Evolutionary conservation across 2,329 filamentous ascomycete genomes (phyloP).

Genomic region (Nemania sp.): DNA sequence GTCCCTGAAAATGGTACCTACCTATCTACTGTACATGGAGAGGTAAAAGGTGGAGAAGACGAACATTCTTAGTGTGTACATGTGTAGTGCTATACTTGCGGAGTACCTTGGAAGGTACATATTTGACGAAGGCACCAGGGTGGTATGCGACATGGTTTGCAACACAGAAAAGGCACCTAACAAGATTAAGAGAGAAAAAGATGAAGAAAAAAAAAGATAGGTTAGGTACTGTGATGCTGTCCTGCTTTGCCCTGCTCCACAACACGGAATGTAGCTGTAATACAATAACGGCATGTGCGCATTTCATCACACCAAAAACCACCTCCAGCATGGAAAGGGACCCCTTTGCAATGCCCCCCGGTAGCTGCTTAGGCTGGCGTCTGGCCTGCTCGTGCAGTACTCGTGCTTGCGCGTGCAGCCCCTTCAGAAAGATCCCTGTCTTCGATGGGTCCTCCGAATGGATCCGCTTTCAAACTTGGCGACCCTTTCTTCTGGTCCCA

Average conservation of each 20-base stretch:
- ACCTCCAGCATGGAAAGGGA: slow-evolving; percentile 6
- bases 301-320: slow-evolving; percentile 25
- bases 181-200: background rate
- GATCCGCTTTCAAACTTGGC: slow-evolving; percentile 19
- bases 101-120: slow-evolving; percentile 1
- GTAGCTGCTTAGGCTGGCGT: background rate
- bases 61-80: background rate
- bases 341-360: slow-evolving; percentile 9
- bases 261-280: slow-evolving; percentile 25
- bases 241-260: slow-evolving; percentile 11
- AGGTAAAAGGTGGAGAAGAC: background rate
- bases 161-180: background rate
- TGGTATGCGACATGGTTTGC: background rate
- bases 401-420: slow-evolving; percentile 17
- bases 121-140: background rate
- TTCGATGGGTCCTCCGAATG: slow-evolving; percentile 13
- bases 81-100: background rate
- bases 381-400: background rate
- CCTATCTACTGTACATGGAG: background rate
- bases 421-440: slow-evolving; percentile 22
- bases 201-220: background rate
- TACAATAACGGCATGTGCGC: slow-evolving; percentile 14
- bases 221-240: background rate
- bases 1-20: slow-evolving; percentile 12
- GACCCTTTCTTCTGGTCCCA: slow-evolving; percentile 35